A percentile compares a stretch with the other conserved stretches of the same genome.
Evolutionary conservation across 2,329 filamentous ascomycete species (phyloP).

Genomic region (Colletotrichum simmondsii): DNA sequence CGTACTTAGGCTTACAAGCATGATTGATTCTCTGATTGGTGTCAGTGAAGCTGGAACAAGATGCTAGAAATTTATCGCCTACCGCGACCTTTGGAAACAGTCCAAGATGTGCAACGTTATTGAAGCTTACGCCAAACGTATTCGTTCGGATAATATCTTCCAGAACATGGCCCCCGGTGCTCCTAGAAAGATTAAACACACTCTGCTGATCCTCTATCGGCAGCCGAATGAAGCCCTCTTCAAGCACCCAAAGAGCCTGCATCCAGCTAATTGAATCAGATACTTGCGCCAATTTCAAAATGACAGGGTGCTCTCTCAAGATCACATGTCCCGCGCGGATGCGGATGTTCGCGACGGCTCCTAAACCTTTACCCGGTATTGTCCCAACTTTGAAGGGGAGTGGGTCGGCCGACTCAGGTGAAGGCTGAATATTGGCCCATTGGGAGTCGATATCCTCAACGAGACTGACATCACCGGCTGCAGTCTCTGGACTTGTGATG

Average conservation of each 20-base stretch:
- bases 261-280: slow-evolving; percentile 35
- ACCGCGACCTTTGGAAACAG: slow-evolving; percentile 48
- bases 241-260: slow-evolving; percentile 40
- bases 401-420: neutral
- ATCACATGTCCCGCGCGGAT: slow-evolving; percentile 45
- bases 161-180: slow-evolving; percentile 42
- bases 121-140: slow-evolving; percentile 42
- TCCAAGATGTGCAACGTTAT: slow-evolving; percentile 37
- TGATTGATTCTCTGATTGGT: slow-evolving; percentile 47
- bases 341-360: slow-evolving; percentile 43
- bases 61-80: slow-evolving; percentile 17
- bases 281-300: slow-evolving; percentile 40
- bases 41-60: neutral
- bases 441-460: slow-evolving; percentile 17
- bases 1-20: slow-evolving; percentile 49
- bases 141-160: slow-evolving; percentile 49
- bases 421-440: neutral
- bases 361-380: slow-evolving; percentile 43
- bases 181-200: slow-evolving; percentile 42
- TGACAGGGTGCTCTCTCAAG: slow-evolving; percentile 42
- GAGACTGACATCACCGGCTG: slow-evolving; percentile 14
- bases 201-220: slow-evolving; percentile 35
- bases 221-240: slow-evolving; percentile 42
- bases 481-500: slow-evolving; percentile 25
- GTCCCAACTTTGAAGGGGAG: slow-evolving; percentile 41